Conservation (phyloP, 2,329 filamentous ascomycete species). For the Dactylellina drechsleri region DNA sequence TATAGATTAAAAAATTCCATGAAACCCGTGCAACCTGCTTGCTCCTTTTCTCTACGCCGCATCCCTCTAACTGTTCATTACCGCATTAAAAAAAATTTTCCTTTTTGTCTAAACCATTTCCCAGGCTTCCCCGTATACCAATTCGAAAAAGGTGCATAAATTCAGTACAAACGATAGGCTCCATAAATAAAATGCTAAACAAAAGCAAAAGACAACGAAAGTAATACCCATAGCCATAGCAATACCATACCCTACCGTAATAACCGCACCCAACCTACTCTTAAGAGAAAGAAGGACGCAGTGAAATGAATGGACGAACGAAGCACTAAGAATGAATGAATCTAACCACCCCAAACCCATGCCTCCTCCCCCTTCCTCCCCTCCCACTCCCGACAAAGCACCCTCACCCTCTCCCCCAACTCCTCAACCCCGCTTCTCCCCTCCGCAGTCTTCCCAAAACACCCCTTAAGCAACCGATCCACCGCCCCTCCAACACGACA, state of each 20-base stretch:
- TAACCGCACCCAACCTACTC: too few relatives aligned
- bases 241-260: too few relatives aligned
- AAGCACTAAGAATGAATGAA: constrained; percentile 2
- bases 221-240: too few relatives aligned
- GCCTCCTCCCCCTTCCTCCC: constrained; percentile 31
- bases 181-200: not conserved
- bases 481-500: constrained; percentile 54
- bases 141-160: too few relatives aligned
- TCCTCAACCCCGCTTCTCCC: constrained; percentile 38
- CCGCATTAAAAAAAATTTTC: too few relatives aligned
- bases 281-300: not conserved
- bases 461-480: constrained; percentile 54
- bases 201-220: not conserved
- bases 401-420: constrained; percentile 20
- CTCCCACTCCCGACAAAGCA: constrained; percentile 28
- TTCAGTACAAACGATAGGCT: too few relatives aligned
- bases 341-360: constrained; percentile 42
- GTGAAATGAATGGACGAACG: not conserved
- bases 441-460: constrained; percentile 57
- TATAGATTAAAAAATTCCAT: too few relatives aligned
- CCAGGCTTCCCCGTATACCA: not conserved
- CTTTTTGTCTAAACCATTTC: not conserved
- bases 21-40: too few relatives aligned
- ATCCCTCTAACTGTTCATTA: too few relatives aligned
- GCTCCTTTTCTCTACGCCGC: too few relatives aligned